Conservation (phyloP, 306 rosid species). For the Quercus ilex region DNA sequence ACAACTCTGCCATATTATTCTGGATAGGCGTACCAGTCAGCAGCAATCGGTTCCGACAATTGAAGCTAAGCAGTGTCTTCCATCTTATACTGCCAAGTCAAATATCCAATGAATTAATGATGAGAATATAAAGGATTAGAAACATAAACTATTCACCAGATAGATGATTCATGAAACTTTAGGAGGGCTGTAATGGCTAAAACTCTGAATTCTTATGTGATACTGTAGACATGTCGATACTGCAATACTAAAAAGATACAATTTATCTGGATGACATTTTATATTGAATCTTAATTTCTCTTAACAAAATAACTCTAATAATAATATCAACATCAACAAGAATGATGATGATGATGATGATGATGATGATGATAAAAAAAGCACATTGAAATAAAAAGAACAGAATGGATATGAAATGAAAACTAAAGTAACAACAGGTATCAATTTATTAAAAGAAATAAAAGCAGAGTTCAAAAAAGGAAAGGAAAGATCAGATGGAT, state of each 20-base stretch:
- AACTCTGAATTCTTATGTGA: no score
- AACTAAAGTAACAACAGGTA: background rate
- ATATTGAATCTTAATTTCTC: no score
- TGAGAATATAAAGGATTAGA: background rate
- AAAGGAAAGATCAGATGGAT: background rate
- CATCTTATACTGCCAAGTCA: constrained; percentile 84
- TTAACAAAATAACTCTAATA: background rate
- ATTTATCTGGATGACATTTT: no score
- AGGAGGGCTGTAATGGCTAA: background rate
- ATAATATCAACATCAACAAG: background rate
- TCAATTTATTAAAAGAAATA: background rate
- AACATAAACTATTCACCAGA: background rate
- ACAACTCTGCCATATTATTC: constrained; percentile 97
- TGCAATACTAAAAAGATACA: no score
- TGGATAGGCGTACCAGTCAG: constrained; percentile 97
- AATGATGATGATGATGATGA: background rate
- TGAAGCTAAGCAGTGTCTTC: constrained; percentile 98
- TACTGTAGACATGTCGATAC: no score
- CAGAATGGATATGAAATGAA: background rate
- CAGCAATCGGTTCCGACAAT: constrained; percentile 91
- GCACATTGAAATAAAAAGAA: background rate
- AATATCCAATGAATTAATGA: constrained; percentile 11
- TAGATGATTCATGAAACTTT: background rate
- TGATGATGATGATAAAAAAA: background rate
- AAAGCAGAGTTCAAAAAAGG: background rate